Base-by-base conservation (phyloP, 768 basidiomycete species). In the Lentinula edodes region DNA sequence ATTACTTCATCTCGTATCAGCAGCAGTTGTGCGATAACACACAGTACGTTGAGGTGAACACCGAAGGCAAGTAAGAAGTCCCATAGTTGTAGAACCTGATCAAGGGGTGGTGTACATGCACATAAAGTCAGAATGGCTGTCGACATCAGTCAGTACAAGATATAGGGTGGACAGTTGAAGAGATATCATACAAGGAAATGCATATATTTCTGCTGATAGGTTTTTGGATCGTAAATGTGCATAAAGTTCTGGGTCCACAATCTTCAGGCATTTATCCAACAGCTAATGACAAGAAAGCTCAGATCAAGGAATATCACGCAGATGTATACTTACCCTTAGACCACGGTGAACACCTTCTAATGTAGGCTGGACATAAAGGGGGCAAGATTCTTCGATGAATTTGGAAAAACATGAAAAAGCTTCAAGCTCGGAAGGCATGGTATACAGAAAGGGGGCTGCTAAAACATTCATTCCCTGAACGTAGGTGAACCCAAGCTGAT, bases 401-500 rank as follows among this genome's bases (percentile, higher is more conserved):
- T 89, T 91, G 32, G 93, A 84, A 69, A 99, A 98, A 74, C 93
- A 97, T 64, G 89, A 95, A 74, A 98, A 99, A 0, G 97, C 97
- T 73, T 99, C 97, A n/a, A 98, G 75, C 73, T 99, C 94, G 9
- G 94, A 94, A 6, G 97, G 95, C 86, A 98, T 91, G 10, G 91
- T 93, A 70, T 97, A 99, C 34, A 99, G 81, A 73, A 98, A 99
- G 0, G 97, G 97, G 2, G 97, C 97, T 20, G 95, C 94, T 39
- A 99, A 86, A 52, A 98, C 97, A 71, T 99, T 99, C 94, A 97
- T 98, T 35, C 97, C 97, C 75, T 99, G 96, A 8, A 99, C 95
- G 68, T 98, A 99, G 35, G 92, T 94, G 74, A 98, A 97, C 8
- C 85, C 91, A 45, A 93, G 81, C 61, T 86, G 87, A n/a, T 90